Conservation (phyloP, 2,329 filamentous ascomycete species). For the Phialophora verrucosa region DNA sequence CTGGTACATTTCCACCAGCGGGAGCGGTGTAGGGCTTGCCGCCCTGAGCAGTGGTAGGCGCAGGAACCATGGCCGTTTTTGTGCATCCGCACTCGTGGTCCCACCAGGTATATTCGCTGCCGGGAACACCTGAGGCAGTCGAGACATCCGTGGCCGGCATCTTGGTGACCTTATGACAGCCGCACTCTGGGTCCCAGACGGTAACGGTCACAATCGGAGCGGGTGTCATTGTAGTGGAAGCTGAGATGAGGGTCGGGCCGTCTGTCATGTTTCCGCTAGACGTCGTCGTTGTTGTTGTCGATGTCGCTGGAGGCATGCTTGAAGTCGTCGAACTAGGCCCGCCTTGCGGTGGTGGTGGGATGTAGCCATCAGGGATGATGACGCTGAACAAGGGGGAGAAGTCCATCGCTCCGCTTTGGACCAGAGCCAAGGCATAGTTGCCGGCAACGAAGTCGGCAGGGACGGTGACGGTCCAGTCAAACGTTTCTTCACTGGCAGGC, state of each 20-base stretch:
- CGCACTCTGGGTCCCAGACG: slow-evolving; percentile 33
- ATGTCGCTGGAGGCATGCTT: slow-evolving; percentile 4
- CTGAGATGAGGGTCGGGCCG: slow-evolving; percentile 25
- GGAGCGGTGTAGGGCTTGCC: slow-evolving; percentile 30
- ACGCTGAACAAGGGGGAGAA: slow-evolving; percentile 26
- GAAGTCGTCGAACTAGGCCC: slow-evolving; percentile 9
- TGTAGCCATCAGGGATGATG: not conserved
- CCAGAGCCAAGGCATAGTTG: slow-evolving; percentile 33
- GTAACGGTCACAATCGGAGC: slow-evolving; percentile 32
- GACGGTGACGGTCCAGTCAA: slow-evolving; percentile 33
- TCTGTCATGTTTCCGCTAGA: slow-evolving; percentile 10
- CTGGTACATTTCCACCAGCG: slow-evolving; percentile 27
- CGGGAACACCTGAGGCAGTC: slow-evolving; percentile 21
- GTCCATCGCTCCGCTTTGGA: slow-evolving; percentile 28
- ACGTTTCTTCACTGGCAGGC: slow-evolving; percentile 23
- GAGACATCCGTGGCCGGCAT: slow-evolving; percentile 23
- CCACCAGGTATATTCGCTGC: slow-evolving; percentile 34
- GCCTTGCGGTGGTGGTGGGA: not conserved
- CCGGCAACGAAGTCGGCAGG: slow-evolving; percentile 33
- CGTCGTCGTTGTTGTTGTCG: slow-evolving; percentile 1
- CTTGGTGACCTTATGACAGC: slow-evolving; percentile 33
- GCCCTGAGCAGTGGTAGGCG: slow-evolving; percentile 20
- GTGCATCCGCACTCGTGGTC: slow-evolving; percentile 32
- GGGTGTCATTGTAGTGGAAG: not conserved
- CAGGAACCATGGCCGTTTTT: slow-evolving; percentile 32